Evolutionary conservation across 1,139 yeast genomes (phyloP), one percentile per base, ranked within the genome.

Genomic region (Lodderomyces pseudojiufengensis): DNA sequence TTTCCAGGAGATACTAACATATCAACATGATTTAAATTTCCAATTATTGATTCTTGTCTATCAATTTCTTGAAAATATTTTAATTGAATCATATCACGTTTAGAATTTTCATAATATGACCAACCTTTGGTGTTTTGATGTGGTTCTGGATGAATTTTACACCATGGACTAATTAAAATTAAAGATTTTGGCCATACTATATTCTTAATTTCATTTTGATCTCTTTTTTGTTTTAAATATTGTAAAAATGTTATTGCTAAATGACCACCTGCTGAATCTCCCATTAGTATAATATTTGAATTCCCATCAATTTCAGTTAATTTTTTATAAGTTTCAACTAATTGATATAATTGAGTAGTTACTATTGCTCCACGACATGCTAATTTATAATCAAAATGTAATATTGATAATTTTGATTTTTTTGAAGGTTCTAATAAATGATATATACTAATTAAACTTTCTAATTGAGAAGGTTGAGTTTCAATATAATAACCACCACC

Each of bases 191-290:
- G 75, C 40, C 49, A 60, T 3, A 57, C 50, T 15, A 35, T 25
- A 18, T 38, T 40, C 4, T 9, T 9, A 6, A 4, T 10, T 16
- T 27, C 27, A 4, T 12, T 7, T 15, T 28, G 13, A 9, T 45
- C 34, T 14, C 35, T 31, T 28, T 36, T 38, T 22, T 31, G 31
- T 15, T 54, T 52, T 46, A 65, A 49, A 33, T 48, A 56, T 43
- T 63, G 65, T 10, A 59, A 43, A 39, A 55, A 59, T 15, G 49
- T 47, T 8, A 65, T 46, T 2, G 63, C 48, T 44, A 66, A 48
- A 49, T 67, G 57, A 1, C 70, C 73, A 18, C 73, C 73, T n/a
- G 72, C 70, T 1, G 71, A 65, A 47, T 66, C 73, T 2, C 73
- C 73, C 41, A 65, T 38, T 5, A 68, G 47, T 1, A 57, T 46